phyloP scores from a whole-genome alignment of 257 asterid species.

The Thymus mandschuricus region DNA sequence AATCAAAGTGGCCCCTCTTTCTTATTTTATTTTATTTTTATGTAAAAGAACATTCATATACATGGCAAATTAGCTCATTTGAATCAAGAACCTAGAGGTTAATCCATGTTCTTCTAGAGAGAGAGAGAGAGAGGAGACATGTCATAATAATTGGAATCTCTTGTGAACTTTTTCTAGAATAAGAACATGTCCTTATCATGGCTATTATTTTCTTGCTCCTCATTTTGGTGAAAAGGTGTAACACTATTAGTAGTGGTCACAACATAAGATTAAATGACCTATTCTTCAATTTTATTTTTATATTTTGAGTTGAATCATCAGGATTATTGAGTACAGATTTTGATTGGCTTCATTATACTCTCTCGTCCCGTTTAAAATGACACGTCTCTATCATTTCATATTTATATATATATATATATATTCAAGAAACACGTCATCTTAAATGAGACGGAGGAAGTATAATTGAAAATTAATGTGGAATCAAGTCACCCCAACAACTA shows the following conservation, averaged over 20 bases:
- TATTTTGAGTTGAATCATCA: no score
- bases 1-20: slow-evolving; percentile 19
- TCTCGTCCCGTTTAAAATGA: no score
- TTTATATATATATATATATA: no score
- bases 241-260: neutral
- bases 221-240: slow-evolving; percentile 4
- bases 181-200: slow-evolving; percentile 2
- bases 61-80: neutral
- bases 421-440: no score
- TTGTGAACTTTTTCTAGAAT: slow-evolving; percentile 8
- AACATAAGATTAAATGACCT: neutral
- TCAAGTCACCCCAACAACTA: no score
- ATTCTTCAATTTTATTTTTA: neutral
- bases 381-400: no score
- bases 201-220: neutral
- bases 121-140: slow-evolving; percentile 8
- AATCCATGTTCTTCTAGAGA: neutral
- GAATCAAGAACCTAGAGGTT: slow-evolving; percentile 17
- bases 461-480: no score
- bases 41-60: neutral
- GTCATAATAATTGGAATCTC: slow-evolving; percentile 24
- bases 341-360: no score
- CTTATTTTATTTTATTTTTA: neutral
- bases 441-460: no score
- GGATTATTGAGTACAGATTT: no score